A percentile compares a stretch with the other conserved stretches of the same genome.
Evolutionary conservation across 352 stramenopile genomes (phyloP).

Genomic region (Pythium rishiriense): DNA sequence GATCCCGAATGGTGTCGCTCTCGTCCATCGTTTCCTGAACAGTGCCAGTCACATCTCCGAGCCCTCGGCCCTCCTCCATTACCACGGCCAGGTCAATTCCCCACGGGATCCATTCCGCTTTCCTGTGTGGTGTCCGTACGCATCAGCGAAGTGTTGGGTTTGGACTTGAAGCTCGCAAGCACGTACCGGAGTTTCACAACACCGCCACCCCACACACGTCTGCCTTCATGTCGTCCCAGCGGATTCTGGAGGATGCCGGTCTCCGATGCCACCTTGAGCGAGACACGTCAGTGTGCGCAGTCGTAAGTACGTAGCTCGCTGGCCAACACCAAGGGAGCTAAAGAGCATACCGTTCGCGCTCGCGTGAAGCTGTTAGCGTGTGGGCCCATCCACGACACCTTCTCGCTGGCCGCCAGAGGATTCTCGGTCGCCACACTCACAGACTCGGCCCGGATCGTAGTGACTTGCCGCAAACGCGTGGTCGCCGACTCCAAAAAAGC

Average conservation of each 20-base stretch:
- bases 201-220: constrained; percentile 62
- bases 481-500: constrained; percentile 48
- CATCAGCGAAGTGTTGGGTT: not conserved
- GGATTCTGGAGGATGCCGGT: constrained; percentile 55
- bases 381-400: constrained; percentile 14
- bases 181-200: constrained; percentile 53
- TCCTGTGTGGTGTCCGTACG: constrained; percentile 20
- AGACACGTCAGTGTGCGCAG: too few species aligned
- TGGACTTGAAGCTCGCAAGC: not conserved
- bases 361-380: constrained; percentile 5
- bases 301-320: too few species aligned
- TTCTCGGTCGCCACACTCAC: not conserved
- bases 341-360: constrained; percentile 4
- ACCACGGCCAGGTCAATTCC: constrained; percentile 58
- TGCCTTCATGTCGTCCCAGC: constrained; percentile 46
- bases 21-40: not conserved
- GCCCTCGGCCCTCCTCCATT: constrained; percentile 35
- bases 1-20: constrained; percentile 31
- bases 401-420: not conserved
- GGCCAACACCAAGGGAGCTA: not conserved
- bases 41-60: not conserved
- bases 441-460: not conserved
- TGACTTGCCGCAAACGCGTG: constrained; percentile 36
- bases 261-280: constrained; percentile 30
- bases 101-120: constrained; percentile 51